phyloP scores from a whole-genome alignment of 257 asterid genomes.

The Nicotiana noctiflora region DNA sequence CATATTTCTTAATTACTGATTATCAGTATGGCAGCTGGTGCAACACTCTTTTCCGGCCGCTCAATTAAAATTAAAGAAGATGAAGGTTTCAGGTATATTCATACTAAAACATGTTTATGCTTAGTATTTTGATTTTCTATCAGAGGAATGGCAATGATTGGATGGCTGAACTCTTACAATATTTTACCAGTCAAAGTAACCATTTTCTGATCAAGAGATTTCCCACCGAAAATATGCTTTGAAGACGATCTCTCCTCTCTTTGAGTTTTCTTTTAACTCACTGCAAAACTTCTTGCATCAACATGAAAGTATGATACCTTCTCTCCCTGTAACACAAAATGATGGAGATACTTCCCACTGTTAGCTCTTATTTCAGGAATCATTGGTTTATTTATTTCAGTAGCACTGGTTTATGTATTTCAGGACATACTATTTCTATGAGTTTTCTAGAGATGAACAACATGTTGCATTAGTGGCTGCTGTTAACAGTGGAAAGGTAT shows the following conservation, averaged over 20 bases:
- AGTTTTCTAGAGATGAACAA: slow-evolving; percentile 62
- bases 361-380: not conserved
- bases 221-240: not conserved
- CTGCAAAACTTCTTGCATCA: not conserved
- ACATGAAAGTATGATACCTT: not conserved
- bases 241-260: not conserved
- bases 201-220: not conserved
- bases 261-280: not conserved
- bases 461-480: slow-evolving; percentile 80
- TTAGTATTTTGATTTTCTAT: not conserved
- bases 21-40: slow-evolving; percentile 42
- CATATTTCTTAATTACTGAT: slow-evolving; percentile 12
- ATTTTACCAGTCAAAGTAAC: not conserved
- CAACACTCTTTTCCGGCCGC: slow-evolving; percentile 71
- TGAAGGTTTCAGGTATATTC: slow-evolving; percentile 66
- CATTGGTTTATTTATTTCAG: not conserved
- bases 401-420: slow-evolving; percentile 5
- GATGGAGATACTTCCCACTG: not conserved
- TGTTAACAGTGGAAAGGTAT: slow-evolving; percentile 79
- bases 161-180: not conserved
- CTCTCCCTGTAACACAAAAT: not conserved
- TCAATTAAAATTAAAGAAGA: slow-evolving; percentile 79
- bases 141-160: not conserved
- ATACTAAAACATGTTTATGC: not conserved
- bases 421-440: slow-evolving; percentile 94